phyloP scores from a whole-genome alignment of 2,329 filamentous ascomycete species.

The Fusarium graminum region DNA sequence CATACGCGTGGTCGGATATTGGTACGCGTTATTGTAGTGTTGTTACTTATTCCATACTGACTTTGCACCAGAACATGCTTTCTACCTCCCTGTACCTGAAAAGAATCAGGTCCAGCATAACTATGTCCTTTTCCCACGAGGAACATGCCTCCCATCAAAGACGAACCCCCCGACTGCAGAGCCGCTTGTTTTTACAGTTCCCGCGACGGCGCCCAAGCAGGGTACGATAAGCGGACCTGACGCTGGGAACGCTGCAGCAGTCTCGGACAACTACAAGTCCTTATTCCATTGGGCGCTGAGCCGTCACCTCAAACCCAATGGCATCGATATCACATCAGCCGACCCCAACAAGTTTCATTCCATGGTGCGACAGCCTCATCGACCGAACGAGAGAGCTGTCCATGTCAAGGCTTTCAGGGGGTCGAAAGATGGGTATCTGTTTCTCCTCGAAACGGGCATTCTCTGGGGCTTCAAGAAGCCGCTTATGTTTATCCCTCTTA shows the following conservation, averaged over 20 bases:
- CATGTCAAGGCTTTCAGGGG: constrained; percentile 76
- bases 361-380: constrained; percentile 67
- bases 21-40: constrained; percentile 57
- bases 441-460: constrained; percentile 75
- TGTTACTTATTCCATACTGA: constrained; percentile 21
- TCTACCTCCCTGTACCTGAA: constrained; percentile 74
- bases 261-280: constrained; percentile 70
- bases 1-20: constrained; percentile 72
- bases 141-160: constrained; percentile 66
- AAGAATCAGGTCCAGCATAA: constrained; percentile 75
- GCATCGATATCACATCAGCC: constrained; percentile 63
- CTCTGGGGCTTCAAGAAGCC: constrained; percentile 80
- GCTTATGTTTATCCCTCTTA: constrained; percentile 72
- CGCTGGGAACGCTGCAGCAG: constrained; percentile 62
- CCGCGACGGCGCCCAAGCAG: constrained; percentile 70
- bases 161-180: constrained; percentile 61
- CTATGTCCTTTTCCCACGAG: constrained; percentile 72
- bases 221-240: constrained; percentile 67
- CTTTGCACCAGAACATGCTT: constrained; percentile 65
- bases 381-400: constrained; percentile 72
- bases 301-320: constrained; percentile 64
- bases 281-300: constrained; percentile 73
- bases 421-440: constrained; percentile 76
- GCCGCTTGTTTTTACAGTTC: constrained; percentile 74
- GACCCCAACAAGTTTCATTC: constrained; percentile 70